A percentile compares a stretch with the other conserved stretches of the same genome.
Evolutionary conservation across 1,284 basidiomycete species (phyloP).

Genomic region (Inonotus hispidus): DNA sequence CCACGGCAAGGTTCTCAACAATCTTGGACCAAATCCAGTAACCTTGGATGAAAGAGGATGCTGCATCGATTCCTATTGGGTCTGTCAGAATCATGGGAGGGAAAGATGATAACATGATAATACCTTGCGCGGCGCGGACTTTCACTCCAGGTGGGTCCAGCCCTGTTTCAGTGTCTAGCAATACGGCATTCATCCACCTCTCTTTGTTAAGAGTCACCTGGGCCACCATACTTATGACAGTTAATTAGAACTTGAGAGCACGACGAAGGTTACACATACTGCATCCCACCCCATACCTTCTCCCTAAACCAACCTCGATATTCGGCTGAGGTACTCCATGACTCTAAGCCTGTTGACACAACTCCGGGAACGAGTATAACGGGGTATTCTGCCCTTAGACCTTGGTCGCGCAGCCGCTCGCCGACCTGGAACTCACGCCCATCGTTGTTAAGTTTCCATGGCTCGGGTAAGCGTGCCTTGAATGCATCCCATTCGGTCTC

Average conservation of each 20-base stretch:
- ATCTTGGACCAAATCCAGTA: constrained; percentile 98
- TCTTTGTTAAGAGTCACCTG: constrained; percentile 84
- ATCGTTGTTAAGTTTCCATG: constrained; percentile 78
- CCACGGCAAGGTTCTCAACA: constrained; percentile 87
- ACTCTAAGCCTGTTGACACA: constrained; percentile 75
- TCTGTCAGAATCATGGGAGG: constrained; percentile 20
- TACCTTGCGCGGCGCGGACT: constrained; percentile 83
- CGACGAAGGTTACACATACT: constrained; percentile 26
- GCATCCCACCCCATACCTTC: constrained; percentile 78
- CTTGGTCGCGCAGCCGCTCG: constrained; percentile 60
- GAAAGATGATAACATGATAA: constrained; percentile 34
- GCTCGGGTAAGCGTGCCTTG: constrained; percentile 61
- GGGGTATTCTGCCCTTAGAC: constrained; percentile 69
- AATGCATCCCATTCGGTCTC: constrained; percentile 65
- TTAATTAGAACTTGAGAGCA: constrained; percentile 5
- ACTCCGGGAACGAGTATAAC: constrained; percentile 80
- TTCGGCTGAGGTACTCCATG: constrained; percentile 80
- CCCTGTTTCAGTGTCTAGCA: constrained; percentile 88
- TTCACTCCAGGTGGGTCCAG: constrained; percentile 89
- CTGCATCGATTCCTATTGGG: constrained; percentile 62
- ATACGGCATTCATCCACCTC: constrained; percentile 85
- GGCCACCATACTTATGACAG: constrained; percentile 68
- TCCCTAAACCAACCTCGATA: constrained; percentile 78
- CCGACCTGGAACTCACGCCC: constrained; percentile 84
- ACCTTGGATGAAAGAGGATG: constrained; percentile 87